These are phyloP conservation scores for Lactarius sp. DNA, from an alignment of 768 basidiomycete species.

Conservation along the genomic window DNA sequence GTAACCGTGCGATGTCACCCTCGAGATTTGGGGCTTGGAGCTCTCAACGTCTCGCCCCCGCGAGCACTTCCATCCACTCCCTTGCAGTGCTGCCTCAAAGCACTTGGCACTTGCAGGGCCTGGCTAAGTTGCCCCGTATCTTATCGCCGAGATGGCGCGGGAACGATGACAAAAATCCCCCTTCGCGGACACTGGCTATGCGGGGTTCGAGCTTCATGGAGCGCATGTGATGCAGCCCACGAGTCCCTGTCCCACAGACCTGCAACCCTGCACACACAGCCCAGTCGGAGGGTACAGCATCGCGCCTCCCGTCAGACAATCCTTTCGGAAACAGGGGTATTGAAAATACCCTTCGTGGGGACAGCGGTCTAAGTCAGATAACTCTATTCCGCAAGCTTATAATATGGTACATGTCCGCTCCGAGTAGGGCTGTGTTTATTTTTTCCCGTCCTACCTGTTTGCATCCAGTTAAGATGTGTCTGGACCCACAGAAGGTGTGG, in stretches of 20 bases:
- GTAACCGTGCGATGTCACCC: slow-evolving; percentile 1
- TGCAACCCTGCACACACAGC: neutral
- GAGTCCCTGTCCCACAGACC: neutral
- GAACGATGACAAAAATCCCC: neutral
- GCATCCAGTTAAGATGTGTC: neutral
- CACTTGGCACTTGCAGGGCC: neutral
- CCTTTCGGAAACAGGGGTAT: neutral
- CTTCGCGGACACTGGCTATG: neutral
- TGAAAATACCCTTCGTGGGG: neutral
- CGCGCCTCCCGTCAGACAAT: neutral
- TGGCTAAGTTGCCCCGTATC: neutral
- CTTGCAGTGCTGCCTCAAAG: neutral
- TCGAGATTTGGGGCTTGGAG: neutral
- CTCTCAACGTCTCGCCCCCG: neutral
- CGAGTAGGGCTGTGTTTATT: neutral
- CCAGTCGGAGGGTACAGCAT: neutral
- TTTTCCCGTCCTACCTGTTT: neutral
- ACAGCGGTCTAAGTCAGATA: neutral
- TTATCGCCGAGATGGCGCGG: neutral
- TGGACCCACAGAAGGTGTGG: neutral
- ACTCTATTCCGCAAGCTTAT: neutral
- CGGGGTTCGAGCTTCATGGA: neutral
- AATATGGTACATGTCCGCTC: slow-evolving; percentile 2
- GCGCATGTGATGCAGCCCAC: neutral
- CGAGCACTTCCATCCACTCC: neutral